Percentiles rank a stretch among this genome's conserved stretches.
These are phyloP conservation scores for Penicillium oxalicum DNA, from an alignment of 2,329 filamentous ascomycete genomes.

Conservation along the genomic window DNA sequence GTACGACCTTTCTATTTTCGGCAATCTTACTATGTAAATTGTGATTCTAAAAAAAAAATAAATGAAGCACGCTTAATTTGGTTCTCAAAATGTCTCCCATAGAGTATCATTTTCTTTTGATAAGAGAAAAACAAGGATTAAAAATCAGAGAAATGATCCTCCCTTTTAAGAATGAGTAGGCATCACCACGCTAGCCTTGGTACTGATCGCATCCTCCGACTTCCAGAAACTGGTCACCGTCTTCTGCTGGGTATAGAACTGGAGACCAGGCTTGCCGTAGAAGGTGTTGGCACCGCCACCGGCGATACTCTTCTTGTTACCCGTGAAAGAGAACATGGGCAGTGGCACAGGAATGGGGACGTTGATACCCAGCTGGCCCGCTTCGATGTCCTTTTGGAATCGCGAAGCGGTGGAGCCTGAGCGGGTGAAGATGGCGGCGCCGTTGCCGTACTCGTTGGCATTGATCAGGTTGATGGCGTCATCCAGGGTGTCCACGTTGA, in stretches of 20 bases:
- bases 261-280: constrained; percentile 85
- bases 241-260: constrained; percentile 97
- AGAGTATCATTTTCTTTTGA: no score
- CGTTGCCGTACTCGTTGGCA: constrained; percentile 62
- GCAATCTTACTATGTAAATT: no score
- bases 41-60: no score
- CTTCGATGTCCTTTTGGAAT: constrained; percentile 62
- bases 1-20: no score
- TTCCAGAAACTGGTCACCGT: constrained; percentile 93
- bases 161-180: constrained; percentile 53
- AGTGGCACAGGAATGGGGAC: constrained; percentile 59
- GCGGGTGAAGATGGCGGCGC: constrained; percentile 60
- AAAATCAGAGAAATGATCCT: no score
- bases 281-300: constrained; percentile 91
- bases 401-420: constrained; percentile 55
- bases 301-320: constrained; percentile 82
- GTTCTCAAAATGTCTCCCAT: no score
- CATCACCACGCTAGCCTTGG: constrained; percentile 85
- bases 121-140: no score
- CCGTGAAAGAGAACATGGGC: constrained; percentile 60
- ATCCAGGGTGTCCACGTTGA: constrained; percentile 55
- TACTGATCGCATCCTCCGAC: constrained; percentile 73
- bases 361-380: constrained; percentile 62
- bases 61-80: no score
- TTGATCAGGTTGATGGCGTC: constrained; percentile 61